Base-by-base conservation (phyloP, 2,329 filamentous ascomycete genomes). In the Furcasterigmium sp. region DNA sequence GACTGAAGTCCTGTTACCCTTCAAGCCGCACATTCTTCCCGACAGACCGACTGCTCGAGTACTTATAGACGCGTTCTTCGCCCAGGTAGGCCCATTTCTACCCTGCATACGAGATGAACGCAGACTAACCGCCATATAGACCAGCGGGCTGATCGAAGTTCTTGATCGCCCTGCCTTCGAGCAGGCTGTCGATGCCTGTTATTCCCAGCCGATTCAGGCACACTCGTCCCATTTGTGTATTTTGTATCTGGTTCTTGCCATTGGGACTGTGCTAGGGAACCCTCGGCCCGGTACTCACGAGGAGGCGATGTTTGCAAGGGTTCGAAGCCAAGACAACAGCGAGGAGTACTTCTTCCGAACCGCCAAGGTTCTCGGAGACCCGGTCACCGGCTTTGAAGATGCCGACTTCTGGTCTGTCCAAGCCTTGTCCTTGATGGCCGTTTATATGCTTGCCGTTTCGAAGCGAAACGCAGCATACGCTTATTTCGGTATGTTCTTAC, bases 341-440 rank as follows among this genome's bases (percentile, higher is more conserved):
- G 76, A 78, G n/a, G 80, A 85, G 49, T 60, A 76, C 10, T 83
- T 84, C 55, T 85, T 80, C 53, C 63, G 72, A 14, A 78, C 73
- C 48, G 81, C 80, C 5, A 79, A 75, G 49, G 67, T 65, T 34
- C 62, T 83, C 14, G 63, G 63, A 15, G 64, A 72, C 37, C 62
- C 65, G 1, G 57, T 65, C 1, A 58, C 62, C 3, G 69, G 76
- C 1, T 73, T 82, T 38, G 80, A 84, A 53, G 76, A 83, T 52
- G 76, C 74, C 18, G 75, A 82, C 43, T 75, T 85, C 45, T 83
- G 80, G 76, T 78, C 78, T 11, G 71, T 85, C 37, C 80, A 85
- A 53, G 78, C 79, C 3, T 62, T 84, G 35, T 61, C 78, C 1
- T 61, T 86, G 28, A 84, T 85, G 75, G 71, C 80, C 0, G 59